Base-by-base conservation (phyloP, 179 eudicot species). In the Amaranthus tricolor region DNA sequence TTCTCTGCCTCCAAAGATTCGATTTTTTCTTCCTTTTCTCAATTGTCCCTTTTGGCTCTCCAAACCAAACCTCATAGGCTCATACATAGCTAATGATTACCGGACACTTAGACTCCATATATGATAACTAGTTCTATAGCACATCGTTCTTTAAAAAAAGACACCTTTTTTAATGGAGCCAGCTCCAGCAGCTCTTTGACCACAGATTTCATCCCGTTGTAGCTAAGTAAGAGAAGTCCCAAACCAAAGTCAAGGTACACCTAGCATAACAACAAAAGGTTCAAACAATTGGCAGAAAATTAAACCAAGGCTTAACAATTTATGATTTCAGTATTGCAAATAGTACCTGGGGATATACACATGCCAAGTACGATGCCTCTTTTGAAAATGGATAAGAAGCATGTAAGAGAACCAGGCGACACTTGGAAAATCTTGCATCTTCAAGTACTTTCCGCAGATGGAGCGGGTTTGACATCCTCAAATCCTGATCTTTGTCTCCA, bases 301-400 rank as follows among this genome's bases (percentile, higher is more conserved):
- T 70, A 15, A 45, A 62, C 48, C 14, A 52, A 49, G 69, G 73
- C n/a, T 44, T 61, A 69, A 15, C 5, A 45, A 10, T 44, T 6
- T 3, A 60, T 52, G 61, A 71, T 50, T 16, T 75, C 9, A 54
- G 31, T 68, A 43, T 43, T 15, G 1, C 43, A 51, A 50, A 40
- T 43, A 59, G 47, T 82, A 93, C 99, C 89, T 96, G 98, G 70
- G 91, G 80, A 73, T 93, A 96, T 62, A 91, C 90, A 20, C 97
- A 86, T 64, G 99, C 98, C 79, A 96, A 70, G 73, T 93, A 91
- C 48, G 99, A 96, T 53, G 99, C 99, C 80, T 96, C 99, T 77
- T 83, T 96, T n/a, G 96, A 91, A 65, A 89, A 96, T 19, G 99
- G 99, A 83, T 96, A 93, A 7, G 99, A 93, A 62, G 99, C 90